These are phyloP conservation scores for Leishmania guyanensis DNA, from an alignment of 208 protist genomes.

Conservation along the genomic window DNA sequence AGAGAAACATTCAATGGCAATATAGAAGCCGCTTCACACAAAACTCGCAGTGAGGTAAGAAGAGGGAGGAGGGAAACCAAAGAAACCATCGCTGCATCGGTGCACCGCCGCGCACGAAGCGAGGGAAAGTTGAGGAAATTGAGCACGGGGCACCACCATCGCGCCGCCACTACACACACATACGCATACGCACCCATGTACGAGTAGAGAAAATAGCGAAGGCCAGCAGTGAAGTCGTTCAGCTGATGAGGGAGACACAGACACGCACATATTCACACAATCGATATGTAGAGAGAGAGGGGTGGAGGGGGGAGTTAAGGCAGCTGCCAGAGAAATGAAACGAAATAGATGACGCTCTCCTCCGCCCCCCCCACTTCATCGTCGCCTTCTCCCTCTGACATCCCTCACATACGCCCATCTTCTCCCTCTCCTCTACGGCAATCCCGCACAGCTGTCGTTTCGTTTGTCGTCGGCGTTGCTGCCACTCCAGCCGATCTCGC, in stretches of 20 bases:
- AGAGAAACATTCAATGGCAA: neutral
- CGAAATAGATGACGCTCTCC: conserved; percentile 3
- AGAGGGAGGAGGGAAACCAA: too few species aligned
- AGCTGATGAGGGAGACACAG: neutral
- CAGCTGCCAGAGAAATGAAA: neutral
- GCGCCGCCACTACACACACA: neutral
- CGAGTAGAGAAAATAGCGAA: neutral
- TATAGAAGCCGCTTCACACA: neutral
- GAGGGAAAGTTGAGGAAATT: neutral
- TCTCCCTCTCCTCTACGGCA: neutral
- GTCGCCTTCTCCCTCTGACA: neutral
- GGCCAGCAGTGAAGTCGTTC: neutral
- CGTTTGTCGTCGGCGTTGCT: neutral
- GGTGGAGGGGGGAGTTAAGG: neutral
- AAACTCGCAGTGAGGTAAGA: neutral
- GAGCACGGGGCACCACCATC: neutral
- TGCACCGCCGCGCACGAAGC: neutral
- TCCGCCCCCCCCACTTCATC: neutral
- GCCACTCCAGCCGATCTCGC: neutral
- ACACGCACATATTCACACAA: conserved; percentile 4
- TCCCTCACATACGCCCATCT: neutral
- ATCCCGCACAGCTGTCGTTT: too few species aligned
- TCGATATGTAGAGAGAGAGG: neutral
- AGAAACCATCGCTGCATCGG: neutral
- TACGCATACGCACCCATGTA: neutral